Conservation (phyloP, 768 basidiomycete species). For the Lactarius sanguifluus region DNA sequence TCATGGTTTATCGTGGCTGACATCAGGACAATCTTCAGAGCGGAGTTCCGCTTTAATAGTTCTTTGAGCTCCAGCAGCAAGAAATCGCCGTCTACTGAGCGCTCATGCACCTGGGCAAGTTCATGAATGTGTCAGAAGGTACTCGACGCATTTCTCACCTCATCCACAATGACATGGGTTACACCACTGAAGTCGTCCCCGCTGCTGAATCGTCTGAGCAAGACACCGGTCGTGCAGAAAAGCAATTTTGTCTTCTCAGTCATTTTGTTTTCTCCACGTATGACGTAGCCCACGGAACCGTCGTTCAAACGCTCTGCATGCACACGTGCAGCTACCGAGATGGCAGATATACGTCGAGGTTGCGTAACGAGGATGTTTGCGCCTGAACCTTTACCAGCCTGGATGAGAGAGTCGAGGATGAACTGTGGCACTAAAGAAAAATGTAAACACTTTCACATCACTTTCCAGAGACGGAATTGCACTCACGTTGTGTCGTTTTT, state of each 20-base stretch:
- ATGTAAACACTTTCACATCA: neutral
- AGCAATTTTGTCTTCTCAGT: slow-evolving; percentile 67
- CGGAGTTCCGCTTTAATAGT: slow-evolving; percentile 59
- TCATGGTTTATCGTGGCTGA: slow-evolving; percentile 94
- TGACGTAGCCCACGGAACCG: slow-evolving; percentile 82
- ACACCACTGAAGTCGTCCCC: slow-evolving; percentile 70
- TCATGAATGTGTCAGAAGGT: neutral
- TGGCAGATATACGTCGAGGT: slow-evolving; percentile 84
- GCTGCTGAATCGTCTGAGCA: slow-evolving; percentile 71
- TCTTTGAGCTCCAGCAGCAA: slow-evolving; percentile 82
- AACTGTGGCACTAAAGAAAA: slow-evolving; percentile 73
- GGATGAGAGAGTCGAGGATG: slow-evolving; percentile 80
- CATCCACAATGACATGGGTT: slow-evolving; percentile 88
- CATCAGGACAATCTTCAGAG: slow-evolving; percentile 84
- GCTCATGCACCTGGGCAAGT: slow-evolving; percentile 74
- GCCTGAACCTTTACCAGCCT: slow-evolving; percentile 54
- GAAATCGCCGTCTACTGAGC: slow-evolving; percentile 89
- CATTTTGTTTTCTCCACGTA: slow-evolving; percentile 81
- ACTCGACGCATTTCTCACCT: slow-evolving; percentile 48
- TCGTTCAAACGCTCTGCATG: slow-evolving; percentile 76
- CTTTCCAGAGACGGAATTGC: neutral
- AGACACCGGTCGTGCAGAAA: slow-evolving; percentile 95
- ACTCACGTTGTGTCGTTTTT: slow-evolving; percentile 82
- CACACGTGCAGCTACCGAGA: slow-evolving; percentile 85
- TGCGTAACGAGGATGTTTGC: slow-evolving; percentile 86